Evolutionary conservation across 176 grass and related monocot species (phyloP).

Genomic region (Aegilops longissima): DNA sequence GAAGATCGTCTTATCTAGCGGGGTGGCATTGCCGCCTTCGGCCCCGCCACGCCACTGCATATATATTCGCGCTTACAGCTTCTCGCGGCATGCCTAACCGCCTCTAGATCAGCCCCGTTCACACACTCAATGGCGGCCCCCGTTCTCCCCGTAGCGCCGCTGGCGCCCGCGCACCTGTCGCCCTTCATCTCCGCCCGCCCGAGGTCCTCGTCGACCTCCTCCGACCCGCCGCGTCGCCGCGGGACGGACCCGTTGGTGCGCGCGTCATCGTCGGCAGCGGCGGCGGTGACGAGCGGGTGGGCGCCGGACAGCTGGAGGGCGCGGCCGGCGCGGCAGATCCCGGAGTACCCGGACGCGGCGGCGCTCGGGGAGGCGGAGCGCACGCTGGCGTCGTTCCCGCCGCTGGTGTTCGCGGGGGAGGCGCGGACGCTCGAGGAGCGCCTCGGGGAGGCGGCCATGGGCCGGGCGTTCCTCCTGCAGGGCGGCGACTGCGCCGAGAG

Average conservation of each 20-base stretch:
- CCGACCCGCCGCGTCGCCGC: background rate
- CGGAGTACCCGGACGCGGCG: slow-evolving; percentile 30
- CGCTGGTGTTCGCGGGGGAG: slow-evolving; percentile 41
- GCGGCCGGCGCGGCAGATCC: slow-evolving; percentile 32
- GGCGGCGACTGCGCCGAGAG: slow-evolving; percentile 75
- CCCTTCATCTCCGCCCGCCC: background rate
- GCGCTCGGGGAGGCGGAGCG: slow-evolving; percentile 9
- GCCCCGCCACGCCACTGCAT: background rate
- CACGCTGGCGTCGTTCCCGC: slow-evolving; percentile 14
- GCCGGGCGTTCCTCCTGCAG: slow-evolving; percentile 55
- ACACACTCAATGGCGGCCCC: background rate
- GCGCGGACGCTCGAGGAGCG: slow-evolving; percentile 49
- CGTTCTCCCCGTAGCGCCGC: background rate
- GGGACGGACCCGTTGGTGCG: background rate
- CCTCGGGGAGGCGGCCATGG: slow-evolving; percentile 54
- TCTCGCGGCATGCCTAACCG: background rate
- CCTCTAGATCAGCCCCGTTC: background rate
- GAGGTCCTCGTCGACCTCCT: background rate
- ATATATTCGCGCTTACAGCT: background rate
- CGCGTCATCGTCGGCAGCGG: background rate
- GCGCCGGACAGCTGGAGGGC: slow-evolving; percentile 29
- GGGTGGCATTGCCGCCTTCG: too few species aligned
- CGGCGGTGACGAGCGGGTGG: background rate
- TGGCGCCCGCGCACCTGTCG: background rate
- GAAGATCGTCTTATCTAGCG: too few species aligned